Base-by-base conservation (phyloP, 345 rosid species). In the Hibiscus mutabilis region DNA sequence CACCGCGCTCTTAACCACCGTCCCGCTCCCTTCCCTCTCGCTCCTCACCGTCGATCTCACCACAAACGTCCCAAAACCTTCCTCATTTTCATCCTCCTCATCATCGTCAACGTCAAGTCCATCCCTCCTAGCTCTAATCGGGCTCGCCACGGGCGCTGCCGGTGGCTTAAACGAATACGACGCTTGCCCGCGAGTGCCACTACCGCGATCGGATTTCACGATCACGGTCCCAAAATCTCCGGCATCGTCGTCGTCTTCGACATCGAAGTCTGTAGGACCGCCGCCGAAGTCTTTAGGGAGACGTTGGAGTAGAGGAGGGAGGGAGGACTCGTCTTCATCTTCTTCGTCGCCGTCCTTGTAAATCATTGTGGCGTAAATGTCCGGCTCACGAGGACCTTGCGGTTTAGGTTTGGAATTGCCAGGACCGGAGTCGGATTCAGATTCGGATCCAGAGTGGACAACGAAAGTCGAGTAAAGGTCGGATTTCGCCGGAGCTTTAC, bases 231-330 rank as follows among this genome's bases (percentile, higher is more conserved):
- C 90, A 71, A 86, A 94, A 72, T 89, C 97, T 10, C 75, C 85
- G 7, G 47, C 70, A 3, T 62, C 69, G 14, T 57, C 58, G 51
- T 77, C 69, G 14, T 57, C 58, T 40, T 77, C 96, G 74, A 77
- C 82, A 75, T 88, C 96, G 75, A 81, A 88, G 76, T 85, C 89
- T 22, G 79, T 52, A 15, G 86, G 74, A 52, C 84, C 75, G 24
- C 84, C 93, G 0, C 99, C 99, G 70, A 95, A 95, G 79, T 95
- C 99, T 63, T 92, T 95, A 56, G 99, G 97, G 6, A 95, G 91
- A 78, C 86, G 92, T 72, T 87, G 89, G 79, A 95, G 91, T 10
- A 95, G 97, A 65, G 99, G 99, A 58, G 91, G 90, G 33, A 85
- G 72, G 19, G 89, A 79, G 31, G 92, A 90, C 64, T 90, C 88